Conservation (phyloP, 352 stramenopile species). For the Thalassiosira livingstoniorum region DNA sequence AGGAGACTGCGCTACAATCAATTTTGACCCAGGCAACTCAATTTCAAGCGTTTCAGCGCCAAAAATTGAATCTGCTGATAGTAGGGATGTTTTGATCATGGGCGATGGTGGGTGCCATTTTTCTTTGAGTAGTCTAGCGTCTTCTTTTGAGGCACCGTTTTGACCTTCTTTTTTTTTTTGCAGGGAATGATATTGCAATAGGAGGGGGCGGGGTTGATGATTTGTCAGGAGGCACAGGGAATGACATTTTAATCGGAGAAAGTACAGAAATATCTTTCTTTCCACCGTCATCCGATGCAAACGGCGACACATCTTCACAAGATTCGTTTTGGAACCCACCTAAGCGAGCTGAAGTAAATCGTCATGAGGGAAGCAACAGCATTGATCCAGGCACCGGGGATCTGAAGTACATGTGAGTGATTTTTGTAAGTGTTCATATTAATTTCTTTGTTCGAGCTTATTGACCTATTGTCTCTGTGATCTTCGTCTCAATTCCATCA, state of each 20-base stretch:
- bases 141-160: background rate
- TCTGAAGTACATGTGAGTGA: too few species aligned
- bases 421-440: too few species aligned
- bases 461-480: too few species aligned
- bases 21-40: too few species aligned
- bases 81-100: slow-evolving; percentile 12
- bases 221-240: background rate
- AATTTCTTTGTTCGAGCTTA: too few species aligned
- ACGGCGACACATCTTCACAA: slow-evolving; percentile 1
- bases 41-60: background rate
- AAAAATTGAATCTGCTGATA: slow-evolving; percentile 3
- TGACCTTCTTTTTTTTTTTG: background rate
- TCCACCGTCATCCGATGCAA: background rate
- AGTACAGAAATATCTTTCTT: slow-evolving; percentile 39
- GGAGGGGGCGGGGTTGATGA: slow-evolving; percentile 13
- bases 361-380: too few species aligned
- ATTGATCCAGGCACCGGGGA: too few species aligned
- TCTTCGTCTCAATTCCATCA: too few species aligned
- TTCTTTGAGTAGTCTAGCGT: background rate
- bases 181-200: slow-evolving; percentile 22
- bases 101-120: slow-evolving; percentile 14
- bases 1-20: slow-evolving; percentile 23
- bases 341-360: too few species aligned
- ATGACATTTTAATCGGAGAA: slow-evolving; percentile 27
- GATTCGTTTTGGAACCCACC: slow-evolving; percentile 36